A percentile compares a stretch with the other conserved stretches of the same genome.
Evolutionary conservation across 2,329 filamentous ascomycete genomes (phyloP).

Genomic region (Claviceps lovelessii): DNA sequence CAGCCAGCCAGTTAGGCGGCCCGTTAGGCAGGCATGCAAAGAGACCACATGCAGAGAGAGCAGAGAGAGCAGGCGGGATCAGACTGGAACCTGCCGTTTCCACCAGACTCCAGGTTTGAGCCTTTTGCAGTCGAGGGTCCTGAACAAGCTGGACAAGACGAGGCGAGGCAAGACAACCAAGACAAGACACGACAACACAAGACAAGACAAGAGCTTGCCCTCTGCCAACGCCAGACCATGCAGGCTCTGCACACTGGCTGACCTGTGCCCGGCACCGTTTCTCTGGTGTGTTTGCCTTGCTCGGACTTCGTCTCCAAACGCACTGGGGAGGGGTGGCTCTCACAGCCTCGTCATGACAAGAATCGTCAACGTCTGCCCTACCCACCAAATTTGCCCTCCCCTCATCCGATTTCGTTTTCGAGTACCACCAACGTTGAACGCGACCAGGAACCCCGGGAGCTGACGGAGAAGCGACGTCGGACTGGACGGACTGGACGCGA

Average conservation of each 20-base stretch:
- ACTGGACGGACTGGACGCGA: background rate
- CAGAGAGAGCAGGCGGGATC: too few species aligned
- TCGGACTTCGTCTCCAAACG: background rate
- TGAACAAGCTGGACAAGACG: too few species aligned
- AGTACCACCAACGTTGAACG: background rate
- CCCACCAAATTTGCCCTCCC: background rate
- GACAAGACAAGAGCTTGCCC: background rate
- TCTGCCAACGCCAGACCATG: background rate
- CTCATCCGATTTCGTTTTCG: background rate
- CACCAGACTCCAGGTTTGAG: too few species aligned
- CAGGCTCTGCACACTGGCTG: background rate
- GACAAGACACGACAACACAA: background rate
- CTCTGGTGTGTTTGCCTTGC: background rate
- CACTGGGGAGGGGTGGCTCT: background rate
- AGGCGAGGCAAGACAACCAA: too few species aligned
- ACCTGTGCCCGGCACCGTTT: background rate
- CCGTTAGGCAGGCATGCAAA: too few species aligned
- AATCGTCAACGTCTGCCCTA: background rate
- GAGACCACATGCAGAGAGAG: too few species aligned
- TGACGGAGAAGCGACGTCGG: background rate
- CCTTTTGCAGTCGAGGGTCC: too few species aligned
- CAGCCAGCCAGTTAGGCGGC: too few species aligned
- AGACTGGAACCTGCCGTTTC: too few species aligned
- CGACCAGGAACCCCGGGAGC: background rate
- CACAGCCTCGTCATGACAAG: background rate